Evolutionary conservation across 2,329 filamentous ascomycete species (phyloP), one percentile per base, ranked within the genome.

Genomic region (Epichloe festucae): DNA sequence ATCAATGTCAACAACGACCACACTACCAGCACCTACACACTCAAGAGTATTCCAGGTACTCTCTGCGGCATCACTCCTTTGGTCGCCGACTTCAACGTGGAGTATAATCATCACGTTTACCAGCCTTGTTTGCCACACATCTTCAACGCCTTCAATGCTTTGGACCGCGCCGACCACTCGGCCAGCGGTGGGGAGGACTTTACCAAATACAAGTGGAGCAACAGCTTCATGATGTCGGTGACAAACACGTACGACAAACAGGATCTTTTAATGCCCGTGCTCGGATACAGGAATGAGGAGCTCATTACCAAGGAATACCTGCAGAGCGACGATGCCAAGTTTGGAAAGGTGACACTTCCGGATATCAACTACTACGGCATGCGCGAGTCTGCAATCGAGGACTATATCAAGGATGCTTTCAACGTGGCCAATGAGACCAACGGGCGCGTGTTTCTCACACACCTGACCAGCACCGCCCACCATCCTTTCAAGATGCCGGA

Each of bases 111-210:
- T 17, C 68, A 73, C 49, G 59, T 73, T 14, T 73, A 73, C 55
- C 70, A 73, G 48, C 71, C 71, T 0, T 73, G 71, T 45, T 53
- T 73, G 51, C 67, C 71, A 0, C 71, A 68, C 1, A 56, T 67
- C 17, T 55, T 68, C 3, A 57, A 67, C 12, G 59, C 62, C 5
- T 52, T 70, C 51, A 67, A 67, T 43, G 21, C 51, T 1, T 52
- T 65, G 3, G 34, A 48, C 3, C 58, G 59, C 15, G 53, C 53
- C 1, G 35, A 49, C 5, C 41, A 56, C 14, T 43, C 53, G 5
- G 45, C 49, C 6, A 27, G 51, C 1, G n/a, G 35, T 6, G 46
- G 45, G 11, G 53, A 54, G 11, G 60, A 56, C 31, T 67, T 58
- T 44, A 58, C 57, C 4, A 48, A 57, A 1, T 59, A 57, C 21